Evolutionary conservation across 2,329 filamentous ascomycete genomes (phyloP).

Genomic region (Colletotrichum karsti): DNA sequence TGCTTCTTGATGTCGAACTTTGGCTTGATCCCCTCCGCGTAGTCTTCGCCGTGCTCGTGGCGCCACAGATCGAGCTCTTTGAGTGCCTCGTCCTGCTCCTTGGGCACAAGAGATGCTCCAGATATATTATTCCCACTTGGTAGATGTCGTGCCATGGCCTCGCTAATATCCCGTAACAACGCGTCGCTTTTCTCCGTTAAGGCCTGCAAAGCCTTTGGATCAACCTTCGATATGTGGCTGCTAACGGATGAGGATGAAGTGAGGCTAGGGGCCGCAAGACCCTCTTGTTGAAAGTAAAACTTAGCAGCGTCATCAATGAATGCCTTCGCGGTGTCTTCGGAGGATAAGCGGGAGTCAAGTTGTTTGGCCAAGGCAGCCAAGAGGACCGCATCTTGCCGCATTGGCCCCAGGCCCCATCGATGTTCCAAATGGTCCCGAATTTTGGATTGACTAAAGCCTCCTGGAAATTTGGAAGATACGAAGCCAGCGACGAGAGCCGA

Average conservation of each 20-base stretch:
- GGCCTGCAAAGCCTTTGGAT: conserved; percentile 89
- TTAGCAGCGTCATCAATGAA: neutral
- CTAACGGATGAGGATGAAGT: neutral
- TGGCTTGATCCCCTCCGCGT: conserved; percentile 92
- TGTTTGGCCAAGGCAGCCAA: conserved; percentile 92
- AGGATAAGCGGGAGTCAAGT: conserved; percentile 59
- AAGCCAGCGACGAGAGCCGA: conserved; percentile 89
- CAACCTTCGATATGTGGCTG: conserved; percentile 80
- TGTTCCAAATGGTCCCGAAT: conserved; percentile 94
- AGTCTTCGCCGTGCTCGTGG: conserved; percentile 94
- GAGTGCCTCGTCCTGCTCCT: neutral
- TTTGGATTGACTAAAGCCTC: conserved; percentile 97
- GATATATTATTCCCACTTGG: conserved; percentile 52
- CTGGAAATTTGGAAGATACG: conserved; percentile 99
- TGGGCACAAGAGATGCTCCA: neutral
- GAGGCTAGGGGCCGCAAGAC: neutral
- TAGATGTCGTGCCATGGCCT: neutral
- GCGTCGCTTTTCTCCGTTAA: conserved; percentile 49
- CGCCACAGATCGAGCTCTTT: conserved; percentile 95
- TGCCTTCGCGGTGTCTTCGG: neutral
- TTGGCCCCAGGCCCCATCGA: conserved; percentile 86
- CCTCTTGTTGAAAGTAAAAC: neutral
- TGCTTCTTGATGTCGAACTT: conserved; percentile 93
- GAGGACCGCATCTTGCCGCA: conserved; percentile 90
- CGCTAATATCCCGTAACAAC: neutral